Evolutionary conservation across 768 basidiomycete species (phyloP), one percentile per base, ranked within the genome.

Genomic region (Hypholoma sublateritium): DNA sequence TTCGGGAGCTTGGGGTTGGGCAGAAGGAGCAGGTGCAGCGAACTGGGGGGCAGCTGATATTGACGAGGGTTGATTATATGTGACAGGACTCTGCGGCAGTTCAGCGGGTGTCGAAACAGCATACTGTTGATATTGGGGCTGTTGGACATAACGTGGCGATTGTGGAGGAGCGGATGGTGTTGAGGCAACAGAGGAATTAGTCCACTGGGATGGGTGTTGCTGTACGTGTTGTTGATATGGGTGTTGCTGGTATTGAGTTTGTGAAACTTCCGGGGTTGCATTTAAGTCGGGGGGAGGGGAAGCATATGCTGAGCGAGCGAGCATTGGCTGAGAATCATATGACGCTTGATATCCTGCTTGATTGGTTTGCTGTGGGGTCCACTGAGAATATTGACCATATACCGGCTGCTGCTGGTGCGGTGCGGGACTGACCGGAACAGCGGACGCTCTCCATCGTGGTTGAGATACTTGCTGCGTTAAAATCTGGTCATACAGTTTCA

Each of bases 401-500:
- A 70, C 42, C 37, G 71, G 62, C 44, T 75, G 72, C 5, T 55
- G 64, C 44, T 76, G 72, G 64, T 79, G 72, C 28, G 74, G 53
- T 47, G 70, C 59, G 17, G 68, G 58, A 11, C 69, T 53, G 21
- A 65, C 62, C 21, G 67, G 50, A 52, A 64, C 66, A 53, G 65
- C 73, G 37, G 74, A 63, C 34, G 76, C 67, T 47, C 83, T 75
- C 86, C 89, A 90, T 39, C 83, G 76, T 1, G 89, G 89, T 41
- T 83, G 85, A 2, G 87, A 79, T 11, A 95, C 78, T 67, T 95
- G 91, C 61, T 91, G 83, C 22, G 94, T 94, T 42, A 96, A 75
- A 19, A 97, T 76, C 53, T 88, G 83, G 62, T 98, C 95, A 68
- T 98, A 98, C 3, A 97, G 74, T 67, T 90, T 89, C 44, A 98